phyloP scores from a whole-genome alignment of 2,329 filamentous ascomycete species.

The Diplodia scrobiculata region DNA sequence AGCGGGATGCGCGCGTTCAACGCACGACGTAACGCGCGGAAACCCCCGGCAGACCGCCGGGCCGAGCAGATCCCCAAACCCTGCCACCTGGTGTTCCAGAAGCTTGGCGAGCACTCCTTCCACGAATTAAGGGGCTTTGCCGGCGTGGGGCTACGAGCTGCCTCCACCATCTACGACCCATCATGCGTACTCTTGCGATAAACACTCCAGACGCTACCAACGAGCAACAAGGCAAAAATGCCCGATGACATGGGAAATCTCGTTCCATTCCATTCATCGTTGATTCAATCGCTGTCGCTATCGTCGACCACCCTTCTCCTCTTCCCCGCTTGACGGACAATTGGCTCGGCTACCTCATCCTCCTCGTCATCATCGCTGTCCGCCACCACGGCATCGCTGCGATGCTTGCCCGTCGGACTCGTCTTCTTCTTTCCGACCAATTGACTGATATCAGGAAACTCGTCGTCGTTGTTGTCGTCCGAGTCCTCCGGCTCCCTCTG shows the following conservation, averaged over 20 bases:
- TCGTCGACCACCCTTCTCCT: slow-evolving; percentile 22
- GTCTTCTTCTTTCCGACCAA: slow-evolving; percentile 6
- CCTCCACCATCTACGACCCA: neutral
- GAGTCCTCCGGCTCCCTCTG: neutral
- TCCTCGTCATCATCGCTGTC: slow-evolving; percentile 22
- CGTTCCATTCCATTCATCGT: neutral
- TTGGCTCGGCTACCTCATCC: neutral
- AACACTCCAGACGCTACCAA: neutral
- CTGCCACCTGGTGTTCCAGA: slow-evolving; percentile 3
- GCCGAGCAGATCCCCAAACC: slow-evolving; percentile 3
- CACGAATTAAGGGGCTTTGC: slow-evolving; percentile 2
- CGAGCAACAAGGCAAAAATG: neutral
- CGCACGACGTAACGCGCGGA: slow-evolving; percentile 16
- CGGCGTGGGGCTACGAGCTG: neutral
- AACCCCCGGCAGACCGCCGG: neutral
- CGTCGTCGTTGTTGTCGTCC: slow-evolving; percentile 2
- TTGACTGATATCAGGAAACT: slow-evolving; percentile 24
- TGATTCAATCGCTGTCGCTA: slow-evolving; percentile 20
- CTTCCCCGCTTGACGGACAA: neutral
- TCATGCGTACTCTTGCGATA: neutral
- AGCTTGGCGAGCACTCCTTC: neutral
- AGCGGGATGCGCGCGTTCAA: slow-evolving; percentile 3
- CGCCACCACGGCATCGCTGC: neutral
- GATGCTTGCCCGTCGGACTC: neutral
- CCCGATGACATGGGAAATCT: neutral